These are phyloP conservation scores for Daldinia sp. DNA, from an alignment of 2,329 filamentous ascomycete species.

Conservation along the genomic window DNA sequence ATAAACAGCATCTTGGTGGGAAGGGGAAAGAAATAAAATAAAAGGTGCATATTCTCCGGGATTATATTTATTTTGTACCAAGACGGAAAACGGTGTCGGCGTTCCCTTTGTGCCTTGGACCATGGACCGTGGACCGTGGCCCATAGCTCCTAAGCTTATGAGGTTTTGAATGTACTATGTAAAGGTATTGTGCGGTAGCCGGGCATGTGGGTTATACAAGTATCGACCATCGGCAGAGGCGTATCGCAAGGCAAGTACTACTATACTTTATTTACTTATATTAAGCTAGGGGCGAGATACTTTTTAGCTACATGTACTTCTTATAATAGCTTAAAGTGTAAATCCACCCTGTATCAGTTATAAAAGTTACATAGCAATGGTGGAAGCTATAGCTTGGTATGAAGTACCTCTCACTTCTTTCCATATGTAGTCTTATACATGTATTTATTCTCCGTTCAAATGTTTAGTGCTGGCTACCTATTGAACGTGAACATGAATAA, in stretches of 20 bases:
- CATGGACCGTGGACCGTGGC: no score
- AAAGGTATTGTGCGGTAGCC: conserved; percentile 3
- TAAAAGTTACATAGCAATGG: not conserved
- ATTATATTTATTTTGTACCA: conserved; percentile 25
- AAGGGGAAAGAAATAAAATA: not conserved
- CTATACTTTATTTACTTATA: no score
- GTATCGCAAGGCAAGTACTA: not conserved
- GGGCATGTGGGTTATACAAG: conserved; percentile 3
- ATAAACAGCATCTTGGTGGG: conserved; percentile 24
- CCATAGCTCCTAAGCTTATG: no score
- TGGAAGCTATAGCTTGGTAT: no score
- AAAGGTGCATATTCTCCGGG: conserved; percentile 12
- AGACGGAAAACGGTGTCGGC: conserved; percentile 4
- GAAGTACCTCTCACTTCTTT: not conserved
- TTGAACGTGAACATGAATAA: not conserved
- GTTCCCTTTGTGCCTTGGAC: conserved; percentile 17
- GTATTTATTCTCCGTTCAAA: not conserved
- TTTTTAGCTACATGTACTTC: no score
- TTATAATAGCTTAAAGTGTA: no score
- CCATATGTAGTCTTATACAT: not conserved
- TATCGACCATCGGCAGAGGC: no score
- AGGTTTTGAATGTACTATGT: conserved; percentile 9
- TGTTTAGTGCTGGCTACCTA: no score
- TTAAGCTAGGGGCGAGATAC: not conserved
- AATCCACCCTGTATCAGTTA: not conserved